Evolutionary conservation across 805 yeast genomes (phyloP).

Genomic region (Metschnikowia vanudenii): DNA sequence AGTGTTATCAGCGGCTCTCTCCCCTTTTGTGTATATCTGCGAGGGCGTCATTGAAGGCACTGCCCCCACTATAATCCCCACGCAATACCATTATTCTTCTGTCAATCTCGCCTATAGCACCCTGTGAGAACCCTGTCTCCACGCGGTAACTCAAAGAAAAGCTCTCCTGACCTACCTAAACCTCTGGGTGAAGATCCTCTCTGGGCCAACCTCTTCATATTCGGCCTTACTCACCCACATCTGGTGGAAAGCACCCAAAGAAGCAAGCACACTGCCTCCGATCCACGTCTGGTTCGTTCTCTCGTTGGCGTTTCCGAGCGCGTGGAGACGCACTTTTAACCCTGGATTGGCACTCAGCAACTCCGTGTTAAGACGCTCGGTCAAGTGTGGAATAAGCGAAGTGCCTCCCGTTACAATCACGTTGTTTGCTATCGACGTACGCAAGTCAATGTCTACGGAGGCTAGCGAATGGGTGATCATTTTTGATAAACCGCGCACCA

Average conservation of each 20-base stretch:
- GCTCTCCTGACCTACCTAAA: constrained; percentile 51
- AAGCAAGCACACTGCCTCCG: constrained; percentile 85
- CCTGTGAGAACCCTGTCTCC: too few relatives aligned
- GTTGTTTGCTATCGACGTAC: constrained; percentile 85
- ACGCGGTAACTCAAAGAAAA: too few relatives aligned
- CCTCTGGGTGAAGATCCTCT: constrained; percentile 73
- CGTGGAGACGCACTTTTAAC: constrained; percentile 76
- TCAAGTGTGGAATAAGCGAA: constrained; percentile 76
- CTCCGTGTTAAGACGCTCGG: constrained; percentile 73
- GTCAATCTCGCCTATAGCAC: too few relatives aligned
- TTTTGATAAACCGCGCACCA: constrained; percentile 53
- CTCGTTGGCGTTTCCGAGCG: constrained; percentile 75
- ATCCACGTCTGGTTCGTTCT: constrained; percentile 84
- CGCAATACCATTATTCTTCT: too few relatives aligned
- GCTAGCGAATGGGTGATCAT: constrained; percentile 56
- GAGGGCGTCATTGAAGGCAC: too few relatives aligned
- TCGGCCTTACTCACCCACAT: constrained; percentile 89
- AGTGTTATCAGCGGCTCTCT: too few relatives aligned
- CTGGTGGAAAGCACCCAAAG: constrained; percentile 92
- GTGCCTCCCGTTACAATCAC: constrained; percentile 85
- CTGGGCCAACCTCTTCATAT: constrained; percentile 85
- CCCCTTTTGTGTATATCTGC: too few relatives aligned
- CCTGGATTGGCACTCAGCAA: constrained; percentile 73
- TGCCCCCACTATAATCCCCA: too few relatives aligned
- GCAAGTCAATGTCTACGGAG: constrained; percentile 72